phyloP scores from a whole-genome alignment of 2,329 filamentous ascomycete genomes.

The Tricladium varicosporioides region DNA sequence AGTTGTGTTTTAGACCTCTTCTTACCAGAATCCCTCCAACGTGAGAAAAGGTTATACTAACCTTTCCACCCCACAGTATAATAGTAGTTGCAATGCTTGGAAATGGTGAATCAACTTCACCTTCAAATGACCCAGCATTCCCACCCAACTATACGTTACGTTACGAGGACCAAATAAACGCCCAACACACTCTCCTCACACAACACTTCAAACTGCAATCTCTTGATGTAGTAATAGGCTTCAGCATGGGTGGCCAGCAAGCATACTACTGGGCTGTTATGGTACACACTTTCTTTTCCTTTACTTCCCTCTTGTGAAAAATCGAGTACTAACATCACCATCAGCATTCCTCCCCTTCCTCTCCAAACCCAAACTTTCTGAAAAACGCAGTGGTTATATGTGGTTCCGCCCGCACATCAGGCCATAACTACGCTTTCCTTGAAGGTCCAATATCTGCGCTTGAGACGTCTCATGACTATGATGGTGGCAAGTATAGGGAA shows the following conservation, averaged over 20 bases:
- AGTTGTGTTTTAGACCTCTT: too few species aligned
- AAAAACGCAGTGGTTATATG: conserved; percentile 43
- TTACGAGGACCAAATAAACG: conserved; percentile 44
- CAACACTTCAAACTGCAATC: conserved; percentile 34
- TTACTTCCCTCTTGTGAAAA: too few species aligned
- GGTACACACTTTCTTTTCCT: conserved; percentile 15
- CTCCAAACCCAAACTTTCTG: conserved; percentile 35
- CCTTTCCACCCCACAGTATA: conserved; percentile 25
- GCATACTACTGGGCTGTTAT: conserved; percentile 46
- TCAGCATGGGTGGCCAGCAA: conserved; percentile 51
- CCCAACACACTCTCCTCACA: conserved; percentile 40
- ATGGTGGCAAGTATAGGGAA: conserved; percentile 30
- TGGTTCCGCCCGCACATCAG: conserved; percentile 43
- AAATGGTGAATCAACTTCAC: conserved; percentile 47
- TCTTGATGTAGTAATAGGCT: conserved; percentile 44
- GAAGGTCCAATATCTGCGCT: conserved; percentile 46
- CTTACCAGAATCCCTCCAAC: too few species aligned
- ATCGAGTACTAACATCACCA: too few species aligned
- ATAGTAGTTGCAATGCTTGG: conserved; percentile 47
- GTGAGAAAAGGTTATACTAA: neutral
- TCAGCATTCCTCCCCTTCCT: too few species aligned
- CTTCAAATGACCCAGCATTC: conserved; percentile 43
- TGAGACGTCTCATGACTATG: conserved; percentile 41
- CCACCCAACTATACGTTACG: conserved; percentile 35
- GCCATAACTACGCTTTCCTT: conserved; percentile 47